Evolutionary conservation across 2,329 filamentous ascomycete species (phyloP).

Genomic region (Diaporthe ampelina): DNA sequence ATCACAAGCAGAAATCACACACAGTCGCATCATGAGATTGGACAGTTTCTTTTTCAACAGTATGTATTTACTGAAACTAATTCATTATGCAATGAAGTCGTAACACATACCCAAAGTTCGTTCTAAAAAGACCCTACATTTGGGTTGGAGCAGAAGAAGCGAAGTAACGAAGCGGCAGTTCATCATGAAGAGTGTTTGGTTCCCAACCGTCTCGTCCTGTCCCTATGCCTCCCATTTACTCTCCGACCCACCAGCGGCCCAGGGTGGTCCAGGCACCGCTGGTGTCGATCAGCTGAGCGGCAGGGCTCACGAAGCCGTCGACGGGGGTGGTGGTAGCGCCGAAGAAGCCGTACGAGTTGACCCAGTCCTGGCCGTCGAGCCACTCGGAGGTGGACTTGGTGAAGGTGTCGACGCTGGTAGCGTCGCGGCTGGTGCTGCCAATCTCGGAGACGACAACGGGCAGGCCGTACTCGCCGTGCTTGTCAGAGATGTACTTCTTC

Average conservation of each 20-base stretch:
- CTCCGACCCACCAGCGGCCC: constrained; percentile 15
- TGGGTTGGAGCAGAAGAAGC: constrained; percentile 13
- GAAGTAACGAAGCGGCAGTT: constrained; percentile 23
- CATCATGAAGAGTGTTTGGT: constrained; percentile 9
- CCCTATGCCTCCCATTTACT: constrained; percentile 11
- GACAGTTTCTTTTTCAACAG: constrained; percentile 9
- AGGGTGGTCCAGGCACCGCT: constrained; percentile 56
- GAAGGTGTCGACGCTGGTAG: constrained; percentile 54
- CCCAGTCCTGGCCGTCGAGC: constrained; percentile 57
- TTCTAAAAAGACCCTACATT: constrained; percentile 26
- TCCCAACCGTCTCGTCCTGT: constrained; percentile 6
- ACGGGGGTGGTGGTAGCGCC: constrained; percentile 58
- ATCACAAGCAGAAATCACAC: neutral
- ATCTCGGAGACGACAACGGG: constrained; percentile 58
- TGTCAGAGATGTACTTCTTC: constrained; percentile 53
- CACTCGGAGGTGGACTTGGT: constrained; percentile 56
- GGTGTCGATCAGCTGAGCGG: constrained; percentile 59
- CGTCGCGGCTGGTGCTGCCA: constrained; percentile 55
- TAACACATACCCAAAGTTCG: constrained; percentile 24
- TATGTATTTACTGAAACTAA: constrained; percentile 30
- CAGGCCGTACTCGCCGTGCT: constrained; percentile 53
- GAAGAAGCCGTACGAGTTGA: constrained; percentile 60
- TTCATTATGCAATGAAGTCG: constrained; percentile 22
- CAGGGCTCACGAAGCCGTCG: constrained; percentile 60
- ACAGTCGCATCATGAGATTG: neutral